Conservation (phyloP, 352 stramenopile species). For the Pythium apleroticum region DNA sequence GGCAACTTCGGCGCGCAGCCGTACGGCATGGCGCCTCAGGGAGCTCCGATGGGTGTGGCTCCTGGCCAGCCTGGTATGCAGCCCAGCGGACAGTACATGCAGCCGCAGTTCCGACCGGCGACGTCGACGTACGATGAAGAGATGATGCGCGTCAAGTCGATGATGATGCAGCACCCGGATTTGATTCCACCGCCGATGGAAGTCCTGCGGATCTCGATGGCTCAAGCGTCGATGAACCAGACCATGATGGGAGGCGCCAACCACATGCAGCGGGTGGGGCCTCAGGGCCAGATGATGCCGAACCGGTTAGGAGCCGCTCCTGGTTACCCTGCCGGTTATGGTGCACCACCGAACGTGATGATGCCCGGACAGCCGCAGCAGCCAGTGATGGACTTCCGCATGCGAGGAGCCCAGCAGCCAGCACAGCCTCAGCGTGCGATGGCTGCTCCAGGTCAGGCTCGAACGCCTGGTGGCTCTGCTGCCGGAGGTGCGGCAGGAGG, state of each 20-base stretch:
- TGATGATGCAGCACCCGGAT: constrained; percentile 88
- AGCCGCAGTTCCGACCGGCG: constrained; percentile 56
- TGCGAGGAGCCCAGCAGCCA: constrained; percentile 39
- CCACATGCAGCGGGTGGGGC: constrained; percentile 60
- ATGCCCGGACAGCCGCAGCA: constrained; percentile 46
- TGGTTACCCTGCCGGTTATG: constrained; percentile 56
- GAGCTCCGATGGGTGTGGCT: constrained; percentile 29
- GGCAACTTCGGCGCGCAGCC: constrained; percentile 44
- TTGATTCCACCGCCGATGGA: constrained; percentile 86
- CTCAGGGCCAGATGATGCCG: constrained; percentile 58
- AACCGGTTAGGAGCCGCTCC: constrained; percentile 40
- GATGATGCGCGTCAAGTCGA: constrained; percentile 84
- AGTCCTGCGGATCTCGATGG: constrained; percentile 85
- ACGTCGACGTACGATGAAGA: constrained; percentile 85
- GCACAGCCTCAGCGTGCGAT: constrained; percentile 40
- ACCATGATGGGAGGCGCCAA: constrained; percentile 59
- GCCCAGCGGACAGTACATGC: constrained; percentile 63
- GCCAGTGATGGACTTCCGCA: constrained; percentile 40
- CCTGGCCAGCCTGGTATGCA: constrained; percentile 31
- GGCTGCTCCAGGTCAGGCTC: constrained; percentile 32
- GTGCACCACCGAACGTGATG: constrained; percentile 61
- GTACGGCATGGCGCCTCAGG: constrained; percentile 47
- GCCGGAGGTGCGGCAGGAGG: constrained; percentile 24
- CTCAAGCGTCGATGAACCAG: constrained; percentile 58
- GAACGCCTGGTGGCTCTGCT: constrained; percentile 39